Conservation (phyloP, 1,284 basidiomycete genomes). For the Ganoderma multipileum region DNA sequence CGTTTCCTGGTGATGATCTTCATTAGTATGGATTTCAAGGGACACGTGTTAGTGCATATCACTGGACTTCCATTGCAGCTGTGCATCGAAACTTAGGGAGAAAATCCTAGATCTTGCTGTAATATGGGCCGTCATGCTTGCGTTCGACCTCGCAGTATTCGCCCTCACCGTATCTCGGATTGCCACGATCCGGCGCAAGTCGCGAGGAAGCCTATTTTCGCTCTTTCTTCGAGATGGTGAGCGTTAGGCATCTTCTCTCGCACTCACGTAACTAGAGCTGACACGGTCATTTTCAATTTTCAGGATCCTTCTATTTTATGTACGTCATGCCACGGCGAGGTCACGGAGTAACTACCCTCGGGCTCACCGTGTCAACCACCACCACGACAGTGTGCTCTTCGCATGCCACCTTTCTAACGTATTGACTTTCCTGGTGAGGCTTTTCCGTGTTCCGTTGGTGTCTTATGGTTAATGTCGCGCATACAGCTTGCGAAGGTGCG, state of each 20-base stretch:
- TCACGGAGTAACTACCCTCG: too few relatives aligned
- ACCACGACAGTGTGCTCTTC: constrained; percentile 12
- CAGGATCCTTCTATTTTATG: constrained; percentile 15
- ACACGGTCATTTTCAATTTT: background rate
- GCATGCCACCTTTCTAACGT: constrained; percentile 18
- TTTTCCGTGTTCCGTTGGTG: too few relatives aligned
- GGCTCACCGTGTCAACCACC: background rate
- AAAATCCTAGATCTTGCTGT: constrained; percentile 11
- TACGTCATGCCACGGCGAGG: background rate
- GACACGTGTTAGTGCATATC: background rate
- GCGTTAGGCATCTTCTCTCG: background rate
- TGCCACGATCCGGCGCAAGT: constrained; percentile 1
- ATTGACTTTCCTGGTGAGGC: constrained; percentile 15
- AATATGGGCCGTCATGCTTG: constrained; percentile 13
- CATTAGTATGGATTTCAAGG: background rate
- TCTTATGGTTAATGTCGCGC: background rate
- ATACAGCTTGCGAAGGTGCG: background rate
- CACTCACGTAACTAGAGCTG: background rate
- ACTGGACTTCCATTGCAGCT: background rate
- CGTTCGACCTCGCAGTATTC: constrained; percentile 16
- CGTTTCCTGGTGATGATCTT: background rate
- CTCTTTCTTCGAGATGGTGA: constrained; percentile 20
- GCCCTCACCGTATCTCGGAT: constrained; percentile 13
- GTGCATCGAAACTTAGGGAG: background rate
- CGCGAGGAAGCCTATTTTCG: constrained; percentile 12